phyloP scores from a whole-genome alignment of 2,329 filamentous ascomycete genomes.

The Amylocarpus encephaloides region DNA sequence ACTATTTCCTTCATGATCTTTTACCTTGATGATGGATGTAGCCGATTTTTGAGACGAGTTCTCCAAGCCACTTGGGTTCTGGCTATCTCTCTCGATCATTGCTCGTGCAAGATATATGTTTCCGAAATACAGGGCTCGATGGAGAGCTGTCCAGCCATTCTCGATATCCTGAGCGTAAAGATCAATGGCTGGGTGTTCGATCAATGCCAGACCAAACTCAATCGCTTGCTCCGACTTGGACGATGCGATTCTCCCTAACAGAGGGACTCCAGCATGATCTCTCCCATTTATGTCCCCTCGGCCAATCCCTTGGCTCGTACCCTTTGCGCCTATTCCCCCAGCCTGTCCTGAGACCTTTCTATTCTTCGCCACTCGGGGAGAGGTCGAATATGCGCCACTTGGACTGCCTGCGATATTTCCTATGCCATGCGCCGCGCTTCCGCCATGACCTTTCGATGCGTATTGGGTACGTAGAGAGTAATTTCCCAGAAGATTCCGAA shows the following conservation, averaged over 20 bases:
- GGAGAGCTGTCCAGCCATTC: conserved; percentile 92
- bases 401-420: conserved; percentile 33
- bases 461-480: conserved; percentile 50
- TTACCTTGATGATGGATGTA: conserved; percentile 76
- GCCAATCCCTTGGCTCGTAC: conserved; percentile 37
- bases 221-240: conserved; percentile 63
- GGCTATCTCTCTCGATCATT: conserved; percentile 69
- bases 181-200: conserved; percentile 78
- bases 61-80: conserved; percentile 51
- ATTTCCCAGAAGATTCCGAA: conserved; percentile 79
- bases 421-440: conserved; percentile 34
- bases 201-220: conserved; percentile 69
- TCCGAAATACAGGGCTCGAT: conserved; percentile 83
- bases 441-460: conserved; percentile 47
- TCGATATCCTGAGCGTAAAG: conserved; percentile 82
- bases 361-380: conserved; percentile 45
- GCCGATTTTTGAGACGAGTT: conserved; percentile 56
- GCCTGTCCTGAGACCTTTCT: conserved; percentile 48
- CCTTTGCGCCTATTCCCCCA: conserved; percentile 40
- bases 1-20: conserved; percentile 90
- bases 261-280: conserved; percentile 72
- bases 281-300: conserved; percentile 75
- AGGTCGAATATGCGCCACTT: conserved; percentile 34
- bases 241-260: conserved; percentile 79
- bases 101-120: conserved; percentile 81